Evolutionary conservation across 164 flowering plant genomes (phyloP), one percentile per base, ranked within the genome.

Genomic region (Magnolia officinalis): DNA sequence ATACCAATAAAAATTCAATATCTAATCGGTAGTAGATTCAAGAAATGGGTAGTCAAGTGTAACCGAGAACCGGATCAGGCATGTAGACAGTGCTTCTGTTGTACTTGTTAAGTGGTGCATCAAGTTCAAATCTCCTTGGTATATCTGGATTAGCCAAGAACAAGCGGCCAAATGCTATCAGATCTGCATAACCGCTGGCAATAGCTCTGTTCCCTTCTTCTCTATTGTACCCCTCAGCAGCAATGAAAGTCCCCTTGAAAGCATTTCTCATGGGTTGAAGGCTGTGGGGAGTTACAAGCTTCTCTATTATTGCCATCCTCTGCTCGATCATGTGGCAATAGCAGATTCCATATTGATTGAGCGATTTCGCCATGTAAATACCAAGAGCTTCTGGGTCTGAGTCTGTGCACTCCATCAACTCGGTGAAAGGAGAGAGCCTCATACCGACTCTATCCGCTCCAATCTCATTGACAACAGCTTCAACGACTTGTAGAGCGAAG

Each of bases 61-160:
- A 79, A 9, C 84, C 84, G 23, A 76, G 13, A 70, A 79, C 70
- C 19, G 79, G 81, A 59, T 81, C 77, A 50, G 81, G 23, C 0
- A 6, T 63, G 23, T 81, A 81, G 59, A 79, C 72, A 18, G 81
- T 79, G 8, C 18, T 20, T 50, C 77, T 73, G 50, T 81, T 10
- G 13, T 81, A 81, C 72, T 65, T 81, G 61, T 76, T 81, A 19
- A 78, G 79, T 14, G 79, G 79, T 16, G 78, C 81, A 68, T 72
- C 49, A 11, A 79, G 71, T 16, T 70, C 72, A 14, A 78, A 81
- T 14, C 79, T 50, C 74, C 52, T 72, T 2, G 79, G 79, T 45
- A 78, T 63, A 73, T 81, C 81, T n/a, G 81, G 84, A 20, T 81
- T 81, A 11, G 79, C 67, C 67, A 81, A 26, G 81, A 79, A 78